phyloP scores from a whole-genome alignment of 2,329 filamentous ascomycete species.

The Teratosphaeria nubilosa region DNA sequence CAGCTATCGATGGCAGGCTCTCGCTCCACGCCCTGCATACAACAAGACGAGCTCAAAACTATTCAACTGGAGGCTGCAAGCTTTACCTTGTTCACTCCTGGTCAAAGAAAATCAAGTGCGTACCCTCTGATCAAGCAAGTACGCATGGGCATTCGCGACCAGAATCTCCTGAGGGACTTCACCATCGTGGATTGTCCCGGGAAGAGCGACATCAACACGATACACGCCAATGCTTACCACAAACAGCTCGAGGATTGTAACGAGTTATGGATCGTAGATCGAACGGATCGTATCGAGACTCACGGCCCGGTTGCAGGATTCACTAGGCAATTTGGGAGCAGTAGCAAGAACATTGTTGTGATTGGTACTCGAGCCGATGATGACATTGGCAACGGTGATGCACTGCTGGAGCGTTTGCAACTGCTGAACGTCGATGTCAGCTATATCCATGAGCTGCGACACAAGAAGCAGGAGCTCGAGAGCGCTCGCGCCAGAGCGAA shows the following conservation, averaged over 20 bases:
- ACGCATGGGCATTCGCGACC: neutral
- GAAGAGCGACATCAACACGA: neutral
- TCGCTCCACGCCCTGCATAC: neutral
- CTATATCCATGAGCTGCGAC: neutral
- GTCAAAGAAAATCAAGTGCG: neutral
- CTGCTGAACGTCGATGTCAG: neutral
- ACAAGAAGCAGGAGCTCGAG: neutral
- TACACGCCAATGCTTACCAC: neutral
- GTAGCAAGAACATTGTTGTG: neutral
- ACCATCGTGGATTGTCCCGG: neutral
- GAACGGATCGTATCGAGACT: neutral
- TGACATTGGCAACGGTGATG: neutral
- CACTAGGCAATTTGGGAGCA: neutral
- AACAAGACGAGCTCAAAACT: neutral
- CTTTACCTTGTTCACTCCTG: neutral
- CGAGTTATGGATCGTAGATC: neutral
- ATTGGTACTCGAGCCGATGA: neutral
- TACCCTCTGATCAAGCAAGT: neutral
- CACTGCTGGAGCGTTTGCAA: neutral
- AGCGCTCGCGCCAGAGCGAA: neutral
- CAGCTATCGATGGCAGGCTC: neutral
- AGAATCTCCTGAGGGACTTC: neutral
- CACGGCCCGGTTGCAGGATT: neutral
- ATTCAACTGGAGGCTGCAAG: neutral
- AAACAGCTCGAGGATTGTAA: neutral